Conservation (phyloP, 78 protist genomes). For the Tieghemostelium lacteum region DNA sequence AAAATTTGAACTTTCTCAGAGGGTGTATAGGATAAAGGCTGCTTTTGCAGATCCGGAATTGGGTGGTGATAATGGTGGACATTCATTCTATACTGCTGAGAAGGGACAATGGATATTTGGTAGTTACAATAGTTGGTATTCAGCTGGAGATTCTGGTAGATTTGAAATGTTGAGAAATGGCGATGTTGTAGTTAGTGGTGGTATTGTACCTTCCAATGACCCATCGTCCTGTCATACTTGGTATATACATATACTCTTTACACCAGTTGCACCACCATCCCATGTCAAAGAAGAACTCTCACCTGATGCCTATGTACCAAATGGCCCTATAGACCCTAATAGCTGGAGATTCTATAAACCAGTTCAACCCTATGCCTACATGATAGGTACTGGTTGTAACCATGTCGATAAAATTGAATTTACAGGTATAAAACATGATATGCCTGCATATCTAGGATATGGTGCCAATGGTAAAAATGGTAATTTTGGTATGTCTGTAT, state of each 20-base stretch:
- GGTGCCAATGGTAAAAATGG: constrained; percentile 75
- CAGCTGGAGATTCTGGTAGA: background rate
- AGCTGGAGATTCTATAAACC: constrained; percentile 31
- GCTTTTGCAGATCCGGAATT: constrained; percentile 2
- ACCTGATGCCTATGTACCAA: constrained; percentile 24
- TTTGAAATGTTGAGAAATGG: constrained; percentile 9
- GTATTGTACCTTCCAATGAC: constrained; percentile 19
- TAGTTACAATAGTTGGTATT: constrained; percentile 23
- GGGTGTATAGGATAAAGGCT: background rate
- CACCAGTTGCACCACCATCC: background rate
- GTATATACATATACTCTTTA: constrained; percentile 16
- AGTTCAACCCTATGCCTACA: background rate
- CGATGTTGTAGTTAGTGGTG: background rate
- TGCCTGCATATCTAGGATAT: constrained; percentile 31
- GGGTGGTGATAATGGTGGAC: constrained; percentile 9
- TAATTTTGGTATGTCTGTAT: constrained; percentile 4
- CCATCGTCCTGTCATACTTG: constrained; percentile 14
- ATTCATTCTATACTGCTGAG: background rate
- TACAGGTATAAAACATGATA: background rate
- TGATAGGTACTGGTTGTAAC: constrained; percentile 28
- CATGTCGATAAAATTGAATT: background rate
- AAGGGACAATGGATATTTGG: constrained; percentile 15
- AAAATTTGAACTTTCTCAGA: background rate
- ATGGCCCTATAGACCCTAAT: constrained; percentile 30
- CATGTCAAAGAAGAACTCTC: background rate